A percentile compares a stretch with the other conserved stretches of the same genome.
Conservation (phyloP, 2,329 filamentous ascomycete species). For the Fusarium sp. region DNA sequence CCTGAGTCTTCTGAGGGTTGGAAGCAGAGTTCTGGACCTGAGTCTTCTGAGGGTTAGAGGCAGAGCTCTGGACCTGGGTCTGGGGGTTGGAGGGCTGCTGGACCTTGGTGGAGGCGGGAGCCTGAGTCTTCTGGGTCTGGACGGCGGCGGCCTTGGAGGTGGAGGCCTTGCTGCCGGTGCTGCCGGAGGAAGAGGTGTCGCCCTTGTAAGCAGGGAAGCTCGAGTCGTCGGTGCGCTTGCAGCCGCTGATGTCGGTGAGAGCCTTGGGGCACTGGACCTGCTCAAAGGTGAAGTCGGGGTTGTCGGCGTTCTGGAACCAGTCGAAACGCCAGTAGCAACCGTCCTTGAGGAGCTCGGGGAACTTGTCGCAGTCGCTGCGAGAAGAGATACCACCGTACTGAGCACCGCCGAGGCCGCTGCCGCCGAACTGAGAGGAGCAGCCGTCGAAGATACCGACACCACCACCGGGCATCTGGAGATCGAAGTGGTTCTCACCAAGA, state of each 20-base stretch:
- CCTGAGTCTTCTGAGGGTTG: constrained; percentile 1
- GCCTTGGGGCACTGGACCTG: constrained; percentile 66
- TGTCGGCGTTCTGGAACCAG: constrained; percentile 71
- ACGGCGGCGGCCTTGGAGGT: constrained; percentile 9
- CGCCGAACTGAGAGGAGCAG: constrained; percentile 61
- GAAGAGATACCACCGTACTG: constrained; percentile 68
- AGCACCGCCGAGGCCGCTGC: constrained; percentile 58
- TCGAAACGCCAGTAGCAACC: constrained; percentile 74
- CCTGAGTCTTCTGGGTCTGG: constrained; percentile 21
- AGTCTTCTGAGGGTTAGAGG: neutral
- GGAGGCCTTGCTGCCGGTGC: constrained; percentile 4
- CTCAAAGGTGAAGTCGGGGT: constrained; percentile 65
- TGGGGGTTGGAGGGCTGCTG: constrained; percentile 7
- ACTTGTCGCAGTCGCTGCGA: constrained; percentile 62
- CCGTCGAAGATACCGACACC: constrained; percentile 66
- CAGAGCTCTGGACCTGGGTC: neutral
- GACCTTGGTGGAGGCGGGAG: constrained; percentile 11
- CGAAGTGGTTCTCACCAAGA: constrained; percentile 68
- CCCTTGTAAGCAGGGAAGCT: constrained; percentile 42
- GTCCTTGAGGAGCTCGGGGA: constrained; percentile 64
- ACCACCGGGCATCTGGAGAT: constrained; percentile 67
- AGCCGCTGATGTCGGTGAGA: constrained; percentile 56
- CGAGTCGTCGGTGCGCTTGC: constrained; percentile 47
- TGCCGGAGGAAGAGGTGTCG: constrained; percentile 17
- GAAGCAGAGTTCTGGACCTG: neutral